phyloP scores from a whole-genome alignment of 805 yeast genomes.

The Starmera amethionina region DNA sequence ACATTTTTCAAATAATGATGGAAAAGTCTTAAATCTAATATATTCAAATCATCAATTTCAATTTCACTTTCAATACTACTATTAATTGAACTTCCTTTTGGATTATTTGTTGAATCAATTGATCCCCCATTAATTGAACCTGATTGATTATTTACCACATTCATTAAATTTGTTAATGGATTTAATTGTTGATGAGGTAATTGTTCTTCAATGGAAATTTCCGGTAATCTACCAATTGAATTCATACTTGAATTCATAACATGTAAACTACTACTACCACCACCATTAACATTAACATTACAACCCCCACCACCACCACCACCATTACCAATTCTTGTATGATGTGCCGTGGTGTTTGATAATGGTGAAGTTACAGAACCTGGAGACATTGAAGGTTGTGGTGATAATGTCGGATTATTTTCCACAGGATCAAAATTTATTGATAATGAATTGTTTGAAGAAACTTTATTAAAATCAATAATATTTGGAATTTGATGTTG shows the following conservation, averaged over 20 bases:
- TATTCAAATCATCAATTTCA: constrained; percentile 31
- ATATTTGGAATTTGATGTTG: no score
- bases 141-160: no score
- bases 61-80: neutral
- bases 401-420: constrained; percentile 20
- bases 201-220: no score
- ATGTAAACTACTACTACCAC: neutral
- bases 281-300: neutral
- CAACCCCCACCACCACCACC: neutral
- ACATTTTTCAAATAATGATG: constrained; percentile 82
- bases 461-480: no score
- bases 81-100: no score
- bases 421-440: constrained; percentile 16
- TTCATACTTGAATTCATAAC: no score
- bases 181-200: no score
- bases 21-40: constrained; percentile 73
- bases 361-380: constrained; percentile 16
- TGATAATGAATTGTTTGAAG: constrained; percentile 6
- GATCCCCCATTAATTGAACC: no score
- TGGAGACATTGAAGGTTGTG: constrained; percentile 20
- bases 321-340: neutral
- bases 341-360: constrained; percentile 2
- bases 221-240: no score
- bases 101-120: no score
- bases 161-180: no score